phyloP scores from a whole-genome alignment of 23 red algal species.

The Chondrus crispus region DNA sequence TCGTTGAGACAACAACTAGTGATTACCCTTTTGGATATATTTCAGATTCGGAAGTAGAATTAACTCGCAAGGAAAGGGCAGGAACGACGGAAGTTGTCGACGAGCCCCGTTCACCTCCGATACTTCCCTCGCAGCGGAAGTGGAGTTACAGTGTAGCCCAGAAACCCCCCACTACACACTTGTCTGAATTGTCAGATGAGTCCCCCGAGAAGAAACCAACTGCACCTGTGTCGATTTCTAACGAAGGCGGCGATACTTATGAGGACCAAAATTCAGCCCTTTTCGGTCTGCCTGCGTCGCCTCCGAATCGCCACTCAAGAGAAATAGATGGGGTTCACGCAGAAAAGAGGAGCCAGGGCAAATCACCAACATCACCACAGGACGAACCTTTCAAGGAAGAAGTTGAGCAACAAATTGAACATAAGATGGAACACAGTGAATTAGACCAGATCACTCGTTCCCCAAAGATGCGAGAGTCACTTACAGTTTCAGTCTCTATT shows the following conservation, averaged over 20 bases:
- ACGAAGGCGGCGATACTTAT: neutral
- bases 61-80: conserved; percentile 20
- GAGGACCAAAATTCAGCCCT: neutral
- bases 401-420: neutral
- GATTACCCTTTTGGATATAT: conserved; percentile 18
- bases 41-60: conserved; percentile 43
- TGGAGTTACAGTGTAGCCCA: neutral
- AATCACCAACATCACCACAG: no score
- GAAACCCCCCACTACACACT: neutral
- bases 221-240: no score
- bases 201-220: neutral
- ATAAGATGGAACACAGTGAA: neutral
- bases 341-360: no score
- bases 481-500: neutral
- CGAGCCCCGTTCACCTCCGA: conserved; percentile 8
- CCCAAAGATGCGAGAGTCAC: no score
- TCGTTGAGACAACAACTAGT: neutral
- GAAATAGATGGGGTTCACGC: neutral
- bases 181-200: neutral
- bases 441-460: no score
- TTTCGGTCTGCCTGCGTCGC: neutral
- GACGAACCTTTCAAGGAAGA: neutral
- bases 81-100: conserved; percentile 21
- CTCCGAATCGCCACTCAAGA: neutral
- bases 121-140: neutral